Evolutionary conservation across 306 rosid genomes (phyloP).

Genomic region (Lathyrus tuberosus): DNA sequence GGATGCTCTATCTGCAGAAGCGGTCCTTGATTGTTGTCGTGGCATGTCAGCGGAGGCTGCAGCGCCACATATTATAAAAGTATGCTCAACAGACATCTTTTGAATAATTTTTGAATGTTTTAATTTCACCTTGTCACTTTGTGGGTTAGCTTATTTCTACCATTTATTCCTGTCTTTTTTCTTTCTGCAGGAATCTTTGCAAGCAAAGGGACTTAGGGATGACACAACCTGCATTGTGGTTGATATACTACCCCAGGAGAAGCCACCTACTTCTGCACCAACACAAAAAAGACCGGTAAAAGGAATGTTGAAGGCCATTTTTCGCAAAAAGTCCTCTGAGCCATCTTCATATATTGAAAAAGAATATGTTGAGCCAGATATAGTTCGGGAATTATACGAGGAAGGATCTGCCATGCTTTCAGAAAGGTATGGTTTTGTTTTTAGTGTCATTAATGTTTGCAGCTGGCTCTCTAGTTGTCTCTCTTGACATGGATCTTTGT

Average conservation of each 20-base stretch:
- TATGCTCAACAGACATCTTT: conserved; percentile 38
- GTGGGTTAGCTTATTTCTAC: conserved; percentile 8
- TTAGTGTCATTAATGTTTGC: background rate
- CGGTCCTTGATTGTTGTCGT: conserved; percentile 81
- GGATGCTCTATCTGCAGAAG: conserved; percentile 88
- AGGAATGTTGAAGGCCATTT: conserved; percentile 86
- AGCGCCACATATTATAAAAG: conserved; percentile 91
- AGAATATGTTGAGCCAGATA: conserved; percentile 76
- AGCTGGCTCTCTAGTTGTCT: conserved; percentile 11
- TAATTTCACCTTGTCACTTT: conserved; percentile 29
- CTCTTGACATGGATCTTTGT: conserved; percentile 44
- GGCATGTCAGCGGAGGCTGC: conserved; percentile 84
- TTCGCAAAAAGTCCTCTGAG: conserved; percentile 67
- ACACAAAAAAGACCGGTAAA: conserved; percentile 70
- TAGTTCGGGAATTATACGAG: conserved; percentile 82
- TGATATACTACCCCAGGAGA: conserved; percentile 80
- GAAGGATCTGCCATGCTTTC: conserved; percentile 98
- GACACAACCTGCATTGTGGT: conserved; percentile 95
- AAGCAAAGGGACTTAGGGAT: conserved; percentile 95
- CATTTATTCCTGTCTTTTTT: conserved; percentile 14
- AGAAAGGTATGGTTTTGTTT: conserved; percentile 67
- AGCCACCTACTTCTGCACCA: conserved; percentile 60
- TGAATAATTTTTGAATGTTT: conserved; percentile 25
- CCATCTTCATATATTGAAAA: conserved; percentile 70
- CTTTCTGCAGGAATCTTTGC: conserved; percentile 77